Percentiles rank a stretch among this genome's conserved stretches.
These are phyloP conservation scores for Tuctoria greenei DNA, from an alignment of 176 grass and related monocot species.

Conservation along the genomic window DNA sequence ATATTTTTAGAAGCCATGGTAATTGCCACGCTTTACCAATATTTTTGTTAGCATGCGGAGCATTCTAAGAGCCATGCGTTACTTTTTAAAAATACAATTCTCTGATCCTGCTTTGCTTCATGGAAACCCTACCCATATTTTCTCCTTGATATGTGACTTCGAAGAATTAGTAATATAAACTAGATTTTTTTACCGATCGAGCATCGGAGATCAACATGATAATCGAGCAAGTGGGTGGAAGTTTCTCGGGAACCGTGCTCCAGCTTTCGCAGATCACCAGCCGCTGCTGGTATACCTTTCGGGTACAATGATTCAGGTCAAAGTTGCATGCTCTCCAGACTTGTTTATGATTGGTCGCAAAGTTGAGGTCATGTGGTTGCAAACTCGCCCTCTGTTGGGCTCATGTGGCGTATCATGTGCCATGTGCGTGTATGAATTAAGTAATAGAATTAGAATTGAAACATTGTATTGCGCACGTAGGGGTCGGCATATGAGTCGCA, in stretches of 20 bases:
- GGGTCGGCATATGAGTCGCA: no score
- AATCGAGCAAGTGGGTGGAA: conserved; percentile 10
- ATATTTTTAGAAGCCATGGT: conserved; percentile 16
- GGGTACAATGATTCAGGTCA: conserved; percentile 45
- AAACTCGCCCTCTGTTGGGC: not conserved
- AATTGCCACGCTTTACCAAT: not conserved
- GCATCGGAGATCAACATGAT: no score
- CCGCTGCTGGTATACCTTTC: conserved; percentile 31
- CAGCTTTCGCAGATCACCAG: conserved; percentile 37
- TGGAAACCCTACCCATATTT: conserved; percentile 17
- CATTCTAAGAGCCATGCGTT: conserved; percentile 12
- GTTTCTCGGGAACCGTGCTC: conserved; percentile 22
- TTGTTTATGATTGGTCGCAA: conserved; percentile 27
- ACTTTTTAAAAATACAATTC: not conserved
- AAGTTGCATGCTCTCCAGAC: conserved; percentile 26
- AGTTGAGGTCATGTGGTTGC: conserved; percentile 14
- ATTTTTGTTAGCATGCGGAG: not conserved
- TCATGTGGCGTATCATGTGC: conserved; percentile 14
- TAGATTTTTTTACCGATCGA: conserved; percentile 10
- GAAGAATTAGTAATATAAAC: not conserved
- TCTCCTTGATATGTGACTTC: conserved; percentile 10
- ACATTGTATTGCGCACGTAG: no score
- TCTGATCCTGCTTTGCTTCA: not conserved
- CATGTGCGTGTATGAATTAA: no score
- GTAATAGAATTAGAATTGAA: no score